Percentiles rank a stretch among this genome's conserved stretches.
Conservation (phyloP, 1,284 basidiomycete species). For the Macrocystidia cucumis region DNA sequence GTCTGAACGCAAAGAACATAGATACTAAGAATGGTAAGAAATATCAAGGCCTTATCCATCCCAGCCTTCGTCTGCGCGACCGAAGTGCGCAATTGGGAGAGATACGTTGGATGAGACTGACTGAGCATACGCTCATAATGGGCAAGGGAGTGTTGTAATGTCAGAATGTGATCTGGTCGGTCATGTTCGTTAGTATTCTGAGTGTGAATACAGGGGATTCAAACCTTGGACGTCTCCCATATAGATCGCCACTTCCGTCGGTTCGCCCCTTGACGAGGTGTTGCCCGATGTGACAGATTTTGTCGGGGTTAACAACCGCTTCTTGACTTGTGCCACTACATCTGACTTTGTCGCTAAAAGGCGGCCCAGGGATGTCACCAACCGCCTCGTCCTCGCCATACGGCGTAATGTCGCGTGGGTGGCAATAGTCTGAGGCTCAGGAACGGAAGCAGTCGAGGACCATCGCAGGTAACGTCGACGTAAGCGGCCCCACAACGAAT, state of each 20-base stretch:
- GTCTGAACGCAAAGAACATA: constrained; percentile 66
- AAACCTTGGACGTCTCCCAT: constrained; percentile 94
- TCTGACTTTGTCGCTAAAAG: constrained; percentile 79
- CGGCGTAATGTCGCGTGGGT: constrained; percentile 47
- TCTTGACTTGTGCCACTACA: constrained; percentile 76
- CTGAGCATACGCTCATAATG: constrained; percentile 87
- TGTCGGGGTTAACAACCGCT: constrained; percentile 47
- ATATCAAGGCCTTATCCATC: constrained; percentile 61
- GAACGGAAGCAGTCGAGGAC: constrained; percentile 10
- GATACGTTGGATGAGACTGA: constrained; percentile 83
- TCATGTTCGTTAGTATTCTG: no score
- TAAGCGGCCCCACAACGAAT: constrained; percentile 21
- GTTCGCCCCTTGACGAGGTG: constrained; percentile 29
- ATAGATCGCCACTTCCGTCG: constrained; percentile 76
- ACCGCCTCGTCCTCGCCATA: constrained; percentile 75
- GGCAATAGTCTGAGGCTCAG: constrained; percentile 17
- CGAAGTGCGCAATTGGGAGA: constrained; percentile 67
- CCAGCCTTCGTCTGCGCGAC: constrained; percentile 55
- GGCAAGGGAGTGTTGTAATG: constrained; percentile 79
- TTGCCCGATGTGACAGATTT: constrained; percentile 31
- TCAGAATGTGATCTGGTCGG: constrained; percentile 78
- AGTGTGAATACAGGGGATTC: constrained; percentile 13
- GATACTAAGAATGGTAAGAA: constrained; percentile 62
- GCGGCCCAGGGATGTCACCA: constrained; percentile 79
- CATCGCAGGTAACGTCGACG: constrained; percentile 24